Evolutionary conservation across 257 asterid species (phyloP).

Genomic region (Plantago elongata): DNA sequence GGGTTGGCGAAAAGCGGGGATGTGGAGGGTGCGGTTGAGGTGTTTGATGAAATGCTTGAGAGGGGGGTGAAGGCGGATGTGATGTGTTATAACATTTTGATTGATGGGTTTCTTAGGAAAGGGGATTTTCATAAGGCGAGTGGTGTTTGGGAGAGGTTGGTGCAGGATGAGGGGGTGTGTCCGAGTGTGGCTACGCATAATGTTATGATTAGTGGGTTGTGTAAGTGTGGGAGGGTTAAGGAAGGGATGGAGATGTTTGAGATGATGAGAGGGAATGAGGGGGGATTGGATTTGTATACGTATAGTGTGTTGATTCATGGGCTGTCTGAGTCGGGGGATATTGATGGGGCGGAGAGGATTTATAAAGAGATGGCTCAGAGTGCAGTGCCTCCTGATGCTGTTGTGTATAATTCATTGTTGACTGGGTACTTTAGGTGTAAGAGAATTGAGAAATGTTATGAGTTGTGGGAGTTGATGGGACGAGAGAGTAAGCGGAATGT

Average conservation of each 20-base stretch:
- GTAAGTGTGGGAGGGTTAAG: constrained; percentile 58
- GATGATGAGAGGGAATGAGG: constrained; percentile 62
- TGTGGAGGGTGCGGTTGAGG: constrained; percentile 41
- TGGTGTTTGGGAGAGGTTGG: constrained; percentile 66
- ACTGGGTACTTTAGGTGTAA: constrained; percentile 56
- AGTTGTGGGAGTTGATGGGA: constrained; percentile 83
- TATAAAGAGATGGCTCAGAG: constrained; percentile 52
- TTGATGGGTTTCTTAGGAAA: constrained; percentile 60
- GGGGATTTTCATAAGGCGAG: constrained; percentile 48
- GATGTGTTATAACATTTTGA: constrained; percentile 66
- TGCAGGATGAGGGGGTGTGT: constrained; percentile 42
- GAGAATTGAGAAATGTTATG: constrained; percentile 38
- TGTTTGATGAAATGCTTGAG: constrained; percentile 84
- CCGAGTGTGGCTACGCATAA: constrained; percentile 73
- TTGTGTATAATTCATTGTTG: constrained; percentile 63
- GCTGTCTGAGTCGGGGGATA: constrained; percentile 60
- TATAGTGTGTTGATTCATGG: constrained; percentile 74
- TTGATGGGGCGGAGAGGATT: constrained; percentile 64
- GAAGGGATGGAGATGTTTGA: constrained; percentile 65
- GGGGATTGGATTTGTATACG: constrained; percentile 62
- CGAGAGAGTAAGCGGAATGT: constrained; percentile 52
- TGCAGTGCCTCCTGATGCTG: constrained; percentile 56
- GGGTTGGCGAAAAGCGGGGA: constrained; percentile 60
- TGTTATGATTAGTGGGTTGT: constrained; percentile 78
- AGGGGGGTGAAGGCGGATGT: constrained; percentile 68